Conservation (phyloP, 2,329 filamentous ascomycete genomes). For the Arthroderma sp. region DNA sequence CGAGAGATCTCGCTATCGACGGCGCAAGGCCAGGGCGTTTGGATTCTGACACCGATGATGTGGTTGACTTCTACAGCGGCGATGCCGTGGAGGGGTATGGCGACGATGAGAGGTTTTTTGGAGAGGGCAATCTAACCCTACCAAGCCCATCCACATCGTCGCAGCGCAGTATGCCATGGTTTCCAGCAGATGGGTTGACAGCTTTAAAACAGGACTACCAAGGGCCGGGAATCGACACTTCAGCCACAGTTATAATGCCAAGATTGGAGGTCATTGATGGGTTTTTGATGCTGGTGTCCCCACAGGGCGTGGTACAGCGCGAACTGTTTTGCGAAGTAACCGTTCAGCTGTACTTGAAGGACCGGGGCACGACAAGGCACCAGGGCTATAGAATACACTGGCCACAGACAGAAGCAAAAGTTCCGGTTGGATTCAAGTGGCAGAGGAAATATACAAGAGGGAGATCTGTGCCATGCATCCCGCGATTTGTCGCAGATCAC, state of each 20-base stretch:
- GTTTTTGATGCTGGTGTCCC: conserved; percentile 2
- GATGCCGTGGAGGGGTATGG: too few relatives aligned
- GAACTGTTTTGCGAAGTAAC: conserved; percentile 2
- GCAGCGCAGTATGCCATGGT: conserved; percentile 12
- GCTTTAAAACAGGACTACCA: neutral
- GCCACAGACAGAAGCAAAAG: neutral
- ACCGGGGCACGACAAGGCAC: neutral
- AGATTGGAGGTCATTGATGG: neutral
- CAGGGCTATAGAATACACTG: neutral
- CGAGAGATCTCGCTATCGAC: too few relatives aligned
- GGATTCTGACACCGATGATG: too few relatives aligned
- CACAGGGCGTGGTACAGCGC: neutral
- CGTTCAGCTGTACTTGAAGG: conserved; percentile 1
- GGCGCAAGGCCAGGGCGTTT: too few relatives aligned
- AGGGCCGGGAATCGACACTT: too few relatives aligned
- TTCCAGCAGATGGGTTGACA: conserved; percentile 7
- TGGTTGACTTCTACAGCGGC: too few relatives aligned
- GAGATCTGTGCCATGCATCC: too few relatives aligned
- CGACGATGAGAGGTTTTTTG: neutral
- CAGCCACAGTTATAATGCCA: neutral
- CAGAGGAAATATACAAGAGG: conserved; percentile 2
- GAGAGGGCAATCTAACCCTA: conserved; percentile 6
- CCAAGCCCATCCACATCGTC: conserved; percentile 14
- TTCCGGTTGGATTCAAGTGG: neutral
- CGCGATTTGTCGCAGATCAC: too few relatives aligned